Evolutionary conservation across 257 asterid species (phyloP).

Genomic region (Forsythia suspensa): DNA sequence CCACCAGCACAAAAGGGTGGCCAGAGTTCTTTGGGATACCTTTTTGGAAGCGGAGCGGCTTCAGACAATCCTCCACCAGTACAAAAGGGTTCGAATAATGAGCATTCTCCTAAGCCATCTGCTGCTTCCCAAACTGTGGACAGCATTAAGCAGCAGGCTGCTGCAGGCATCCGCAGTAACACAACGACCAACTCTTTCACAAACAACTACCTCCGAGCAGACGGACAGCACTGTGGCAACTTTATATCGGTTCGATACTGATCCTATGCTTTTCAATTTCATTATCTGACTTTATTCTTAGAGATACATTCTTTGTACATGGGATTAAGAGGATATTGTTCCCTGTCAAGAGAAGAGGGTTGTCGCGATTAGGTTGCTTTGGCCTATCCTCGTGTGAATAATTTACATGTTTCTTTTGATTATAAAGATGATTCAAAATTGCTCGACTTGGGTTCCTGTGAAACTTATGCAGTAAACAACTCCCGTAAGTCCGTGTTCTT

Average conservation of each 20-base stretch:
- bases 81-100: conserved; percentile 25
- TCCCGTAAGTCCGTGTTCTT: background rate
- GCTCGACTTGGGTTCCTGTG: background rate
- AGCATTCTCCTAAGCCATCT: conserved; percentile 34
- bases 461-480: background rate
- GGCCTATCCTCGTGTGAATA: background rate
- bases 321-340: background rate
- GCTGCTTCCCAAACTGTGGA: conserved; percentile 32
- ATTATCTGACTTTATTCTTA: background rate
- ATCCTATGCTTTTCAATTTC: background rate
- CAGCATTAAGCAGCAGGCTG: conserved; percentile 38
- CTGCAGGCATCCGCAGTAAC: conserved; percentile 41
- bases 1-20: conserved; percentile 28
- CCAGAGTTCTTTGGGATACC: conserved; percentile 61
- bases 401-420: background rate
- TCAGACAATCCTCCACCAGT: conserved; percentile 33
- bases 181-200: conserved; percentile 10
- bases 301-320: background rate
- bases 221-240: conserved; percentile 86
- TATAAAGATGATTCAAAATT: background rate
- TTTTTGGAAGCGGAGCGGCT: conserved; percentile 63
- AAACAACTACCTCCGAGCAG: conserved; percentile 66
- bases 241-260: conserved; percentile 48
- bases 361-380: background rate
- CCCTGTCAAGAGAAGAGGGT: background rate